phyloP scores from a whole-genome alignment of 164 flowering plant genomes.

The Buxus sempervirens region DNA sequence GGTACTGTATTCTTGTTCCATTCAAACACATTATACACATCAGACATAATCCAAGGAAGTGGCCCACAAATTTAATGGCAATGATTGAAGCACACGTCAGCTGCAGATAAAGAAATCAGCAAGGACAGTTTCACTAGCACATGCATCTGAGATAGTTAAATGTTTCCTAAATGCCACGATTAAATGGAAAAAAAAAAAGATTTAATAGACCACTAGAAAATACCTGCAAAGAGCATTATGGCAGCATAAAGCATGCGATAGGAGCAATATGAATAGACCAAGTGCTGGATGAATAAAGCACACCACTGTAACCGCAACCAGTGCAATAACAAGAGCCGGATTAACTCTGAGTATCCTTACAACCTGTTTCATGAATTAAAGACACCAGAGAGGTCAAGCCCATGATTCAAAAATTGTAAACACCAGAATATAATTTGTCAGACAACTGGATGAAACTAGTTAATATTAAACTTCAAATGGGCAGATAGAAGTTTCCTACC shows the following conservation, averaged over 20 bases:
- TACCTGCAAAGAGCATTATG: conserved; percentile 87
- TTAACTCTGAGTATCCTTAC: conserved; percentile 49
- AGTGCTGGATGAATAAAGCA: conserved; percentile 89
- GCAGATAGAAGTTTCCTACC: conserved; percentile 4
- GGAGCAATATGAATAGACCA: conserved; percentile 65
- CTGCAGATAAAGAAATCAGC: neutral
- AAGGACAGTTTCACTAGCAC: neutral
- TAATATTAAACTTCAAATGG: conserved; percentile 4
- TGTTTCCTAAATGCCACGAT: neutral
- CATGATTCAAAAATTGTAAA: conserved; percentile 1
- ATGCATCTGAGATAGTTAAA: neutral
- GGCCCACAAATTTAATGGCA: neutral
- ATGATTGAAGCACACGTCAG: neutral
- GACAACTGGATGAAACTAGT: neutral
- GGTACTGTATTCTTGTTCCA: neutral
- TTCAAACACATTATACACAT: neutral
- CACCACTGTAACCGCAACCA: conserved; percentile 46
- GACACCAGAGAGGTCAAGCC: conserved; percentile 17
- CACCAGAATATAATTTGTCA: too few species aligned
- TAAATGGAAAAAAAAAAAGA: neutral
- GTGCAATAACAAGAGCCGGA: conserved; percentile 43
- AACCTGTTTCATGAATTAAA: conserved; percentile 47
- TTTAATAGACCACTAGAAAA: neutral
- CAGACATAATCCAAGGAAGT: neutral
- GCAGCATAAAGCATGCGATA: conserved; percentile 67